Percentiles rank a stretch among this genome's conserved stretches.
These are phyloP conservation scores for Suillus decipiens DNA, from an alignment of 768 basidiomycete species.

Conservation along the genomic window DNA sequence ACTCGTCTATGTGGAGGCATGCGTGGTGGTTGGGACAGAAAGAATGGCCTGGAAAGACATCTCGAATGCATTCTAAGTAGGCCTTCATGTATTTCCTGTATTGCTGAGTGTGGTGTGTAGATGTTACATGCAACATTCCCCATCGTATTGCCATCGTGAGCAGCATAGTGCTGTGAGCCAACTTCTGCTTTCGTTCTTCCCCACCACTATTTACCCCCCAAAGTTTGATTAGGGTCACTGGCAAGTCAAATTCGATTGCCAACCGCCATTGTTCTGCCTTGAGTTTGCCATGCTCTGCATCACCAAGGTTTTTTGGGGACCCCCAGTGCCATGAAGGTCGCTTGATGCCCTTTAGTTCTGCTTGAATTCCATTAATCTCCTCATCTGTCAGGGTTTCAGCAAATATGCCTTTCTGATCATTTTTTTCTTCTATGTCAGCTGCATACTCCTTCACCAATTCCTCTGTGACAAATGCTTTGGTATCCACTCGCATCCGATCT, in stretches of 20 bases:
- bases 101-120: conserved; percentile 13
- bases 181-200: conserved; percentile 10
- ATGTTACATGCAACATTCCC: conserved; percentile 23
- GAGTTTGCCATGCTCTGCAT: conserved; percentile 33
- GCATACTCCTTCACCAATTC: conserved; percentile 7
- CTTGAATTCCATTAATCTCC: conserved; percentile 7
- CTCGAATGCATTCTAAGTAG: conserved; percentile 27
- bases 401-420: not conserved
- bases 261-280: conserved; percentile 37
- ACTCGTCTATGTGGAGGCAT: no score
- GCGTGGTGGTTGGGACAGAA: conserved; percentile 34
- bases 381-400: not conserved
- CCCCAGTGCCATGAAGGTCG: conserved; percentile 28
- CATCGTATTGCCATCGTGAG: conserved; percentile 31
- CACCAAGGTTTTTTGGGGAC: not conserved
- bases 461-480: not conserved
- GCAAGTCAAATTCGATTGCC: conserved; percentile 27
- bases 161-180: conserved; percentile 31
- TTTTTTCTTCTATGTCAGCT: not conserved
- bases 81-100: conserved; percentile 26
- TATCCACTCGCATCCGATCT: no score
- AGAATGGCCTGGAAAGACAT: conserved; percentile 20
- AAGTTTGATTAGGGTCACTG: conserved; percentile 14
- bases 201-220: conserved; percentile 20
- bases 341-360: not conserved